Evolutionary conservation across 176 grass and related monocot species (phyloP).

Genomic region (Aegilops tauschii): DNA sequence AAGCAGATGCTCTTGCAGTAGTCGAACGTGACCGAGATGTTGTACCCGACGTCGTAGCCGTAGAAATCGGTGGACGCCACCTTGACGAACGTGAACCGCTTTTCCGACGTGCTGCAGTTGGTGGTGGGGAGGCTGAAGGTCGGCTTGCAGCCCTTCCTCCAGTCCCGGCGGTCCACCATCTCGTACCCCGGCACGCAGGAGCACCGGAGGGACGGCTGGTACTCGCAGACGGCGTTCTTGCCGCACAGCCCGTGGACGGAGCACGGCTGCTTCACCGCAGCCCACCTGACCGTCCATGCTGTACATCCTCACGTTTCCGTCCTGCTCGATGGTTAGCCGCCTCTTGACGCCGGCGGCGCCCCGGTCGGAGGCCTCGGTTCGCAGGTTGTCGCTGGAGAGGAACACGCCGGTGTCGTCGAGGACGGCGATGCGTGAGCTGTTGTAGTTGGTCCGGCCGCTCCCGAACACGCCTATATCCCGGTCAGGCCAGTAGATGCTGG

Average conservation of each 20-base stretch:
- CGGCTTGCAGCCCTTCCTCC: too few relatives aligned
- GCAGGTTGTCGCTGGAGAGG: slow-evolving; percentile 36
- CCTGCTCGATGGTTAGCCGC: slow-evolving; percentile 45
- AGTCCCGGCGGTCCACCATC: slow-evolving; percentile 32
- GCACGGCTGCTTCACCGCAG: slow-evolving; percentile 11
- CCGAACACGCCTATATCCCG: not conserved
- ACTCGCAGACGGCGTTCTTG: too few relatives aligned
- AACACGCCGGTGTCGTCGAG: slow-evolving; percentile 37
- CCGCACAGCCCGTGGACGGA: slow-evolving; percentile 24
- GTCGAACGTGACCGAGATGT: not conserved
- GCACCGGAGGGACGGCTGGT: too few relatives aligned
- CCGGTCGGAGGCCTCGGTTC: not conserved
- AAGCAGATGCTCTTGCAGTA: slow-evolving; percentile 5
- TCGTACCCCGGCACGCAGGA: slow-evolving; percentile 35
- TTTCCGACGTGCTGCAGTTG: not conserved
- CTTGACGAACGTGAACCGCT: slow-evolving; percentile 15
- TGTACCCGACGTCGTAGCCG: slow-evolving; percentile 34
- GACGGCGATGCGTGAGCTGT: slow-evolving; percentile 34
- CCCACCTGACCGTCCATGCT: slow-evolving; percentile 45
- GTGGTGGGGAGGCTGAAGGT: not conserved
- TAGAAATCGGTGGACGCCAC: slow-evolving; percentile 37
- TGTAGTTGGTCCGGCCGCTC: slow-evolving; percentile 27
- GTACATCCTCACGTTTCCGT: slow-evolving; percentile 55
- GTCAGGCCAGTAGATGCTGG: slow-evolving; percentile 51
- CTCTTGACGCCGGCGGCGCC: slow-evolving; percentile 20